Base-by-base conservation (phyloP, 805 yeast species). In the Nakazawaea anatomiae region DNA sequence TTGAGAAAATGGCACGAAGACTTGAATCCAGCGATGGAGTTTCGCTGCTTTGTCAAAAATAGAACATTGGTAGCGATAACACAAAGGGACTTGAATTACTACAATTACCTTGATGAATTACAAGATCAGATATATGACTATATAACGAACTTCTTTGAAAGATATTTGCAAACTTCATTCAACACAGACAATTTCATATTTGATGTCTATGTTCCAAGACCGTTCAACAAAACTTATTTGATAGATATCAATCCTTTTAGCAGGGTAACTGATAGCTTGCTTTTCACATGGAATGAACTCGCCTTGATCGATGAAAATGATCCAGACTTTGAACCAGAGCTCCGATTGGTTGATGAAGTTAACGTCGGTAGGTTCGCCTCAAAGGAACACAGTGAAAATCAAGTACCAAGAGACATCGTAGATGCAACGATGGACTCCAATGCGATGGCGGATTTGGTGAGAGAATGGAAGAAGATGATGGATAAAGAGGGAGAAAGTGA, bases 221-320 rank as follows among this genome's bases (percentile, higher is more conserved):
- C 96, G 0, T 80, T 79, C 55, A 65, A 77, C 12, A 76, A 74
- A 52, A 84, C 85, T 0, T 82, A 78, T 69, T 67, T 94, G 2
- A 74, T 94, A 12, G 99, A 94, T 60, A 78, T 94, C 57, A 94
- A 94, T 63, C 96, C 97, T 1, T 92, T 85, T 65, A 72, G 84
- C 1, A 73, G 90, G 52, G 81, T 79, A 44, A 85, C 97, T 0
- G 97, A 91, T 58, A 67, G 96, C 0, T 69, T 88, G 12, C 64
- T 92, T 28, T 92, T 79, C 65, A 78, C 89, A 12, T 94, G 98
- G 98, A 77, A 84, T 57, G 97, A 94, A 63, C 62, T 92, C 47
- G 64, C 70, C 1, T 64, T 68, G 6, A 58, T 62, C 57, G 63
- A 59, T 52, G 63, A 44, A 29, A 60, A 51, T 10, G 61, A 59